Evolutionary conservation across 2,329 filamentous ascomycete species (phyloP).

Genomic region (Colletotrichum caudatum): DNA sequence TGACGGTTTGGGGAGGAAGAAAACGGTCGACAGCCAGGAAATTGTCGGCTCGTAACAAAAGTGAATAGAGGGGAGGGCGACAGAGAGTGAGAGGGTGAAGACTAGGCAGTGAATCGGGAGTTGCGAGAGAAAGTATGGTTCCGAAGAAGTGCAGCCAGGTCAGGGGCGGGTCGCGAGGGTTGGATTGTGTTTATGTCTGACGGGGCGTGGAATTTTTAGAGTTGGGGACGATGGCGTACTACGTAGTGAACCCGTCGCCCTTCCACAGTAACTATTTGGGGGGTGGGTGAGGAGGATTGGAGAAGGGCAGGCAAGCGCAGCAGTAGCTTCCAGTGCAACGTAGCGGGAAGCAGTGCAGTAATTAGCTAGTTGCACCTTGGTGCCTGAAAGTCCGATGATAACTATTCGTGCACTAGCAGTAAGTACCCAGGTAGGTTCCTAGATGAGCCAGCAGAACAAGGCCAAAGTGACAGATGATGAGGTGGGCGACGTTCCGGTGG

Average conservation of each 20-base stretch:
- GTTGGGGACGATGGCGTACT: constrained; percentile 42
- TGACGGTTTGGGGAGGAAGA: constrained; percentile 9
- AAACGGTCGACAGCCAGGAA: not conserved
- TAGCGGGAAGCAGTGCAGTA: constrained; percentile 1
- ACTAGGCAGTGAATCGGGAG: constrained; percentile 19
- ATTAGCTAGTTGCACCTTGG: constrained; percentile 6
- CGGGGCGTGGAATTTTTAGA: constrained; percentile 42
- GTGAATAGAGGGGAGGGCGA: not conserved
- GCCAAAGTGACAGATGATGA: not conserved
- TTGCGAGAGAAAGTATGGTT: constrained; percentile 27
- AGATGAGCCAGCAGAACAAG: constrained; percentile 4
- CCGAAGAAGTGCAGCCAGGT: constrained; percentile 26
- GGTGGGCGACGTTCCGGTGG: constrained; percentile 9
- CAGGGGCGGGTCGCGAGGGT: constrained; percentile 40
- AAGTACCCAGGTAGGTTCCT: too few species aligned
- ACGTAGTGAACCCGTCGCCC: constrained; percentile 37
- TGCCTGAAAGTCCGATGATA: not conserved
- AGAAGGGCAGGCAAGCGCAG: constrained; percentile 11
- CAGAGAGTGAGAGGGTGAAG: constrained; percentile 14
- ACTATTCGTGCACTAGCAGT: not conserved
- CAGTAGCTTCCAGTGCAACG: constrained; percentile 6
- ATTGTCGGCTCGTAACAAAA: constrained; percentile 22
- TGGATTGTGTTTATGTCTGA: constrained; percentile 41
- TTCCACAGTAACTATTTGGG: constrained; percentile 32
- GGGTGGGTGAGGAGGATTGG: constrained; percentile 3